Percentiles rank a stretch among this genome's conserved stretches.
Evolutionary conservation across 495 filamentous ascomycete genomes (phyloP).

Genomic region (Hypoxylon rickii): DNA sequence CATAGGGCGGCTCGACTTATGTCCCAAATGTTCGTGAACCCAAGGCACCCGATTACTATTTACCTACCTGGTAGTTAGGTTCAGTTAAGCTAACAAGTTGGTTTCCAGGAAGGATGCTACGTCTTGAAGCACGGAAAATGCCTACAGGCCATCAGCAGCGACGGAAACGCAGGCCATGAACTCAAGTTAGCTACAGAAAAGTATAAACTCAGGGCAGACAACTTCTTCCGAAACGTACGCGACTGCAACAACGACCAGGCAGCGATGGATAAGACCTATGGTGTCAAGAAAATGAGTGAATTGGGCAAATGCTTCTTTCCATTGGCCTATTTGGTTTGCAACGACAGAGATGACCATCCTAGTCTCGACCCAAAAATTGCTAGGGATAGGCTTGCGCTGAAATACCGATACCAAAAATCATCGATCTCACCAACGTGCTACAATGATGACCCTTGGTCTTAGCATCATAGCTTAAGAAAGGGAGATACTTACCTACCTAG

Average conservation of each 20-base stretch:
- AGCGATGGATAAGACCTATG: background rate
- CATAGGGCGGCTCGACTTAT: background rate
- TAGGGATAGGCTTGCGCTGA: no score
- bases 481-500: no score
- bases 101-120: background rate
- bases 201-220: background rate
- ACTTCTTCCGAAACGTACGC: slow-evolving; percentile 2
- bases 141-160: no score
- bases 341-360: no score
- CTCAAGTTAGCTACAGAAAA: background rate
- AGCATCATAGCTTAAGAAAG: no score
- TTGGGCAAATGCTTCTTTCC: slow-evolving; percentile 1
- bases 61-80: background rate
- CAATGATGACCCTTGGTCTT: no score
- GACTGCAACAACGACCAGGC: slow-evolving; percentile 3
- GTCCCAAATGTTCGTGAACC: background rate
- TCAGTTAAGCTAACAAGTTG: background rate
- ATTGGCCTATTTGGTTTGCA: background rate
- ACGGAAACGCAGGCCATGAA: background rate
- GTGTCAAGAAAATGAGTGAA: background rate
- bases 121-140: background rate
- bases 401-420: no score
- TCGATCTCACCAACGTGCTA: no score
- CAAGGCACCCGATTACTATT: no score
- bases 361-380: no score